Evolutionary conservation across 129 eudicot species (phyloP), one percentile per base, ranked within the genome.

Genomic region (Escallonia herrerae): DNA sequence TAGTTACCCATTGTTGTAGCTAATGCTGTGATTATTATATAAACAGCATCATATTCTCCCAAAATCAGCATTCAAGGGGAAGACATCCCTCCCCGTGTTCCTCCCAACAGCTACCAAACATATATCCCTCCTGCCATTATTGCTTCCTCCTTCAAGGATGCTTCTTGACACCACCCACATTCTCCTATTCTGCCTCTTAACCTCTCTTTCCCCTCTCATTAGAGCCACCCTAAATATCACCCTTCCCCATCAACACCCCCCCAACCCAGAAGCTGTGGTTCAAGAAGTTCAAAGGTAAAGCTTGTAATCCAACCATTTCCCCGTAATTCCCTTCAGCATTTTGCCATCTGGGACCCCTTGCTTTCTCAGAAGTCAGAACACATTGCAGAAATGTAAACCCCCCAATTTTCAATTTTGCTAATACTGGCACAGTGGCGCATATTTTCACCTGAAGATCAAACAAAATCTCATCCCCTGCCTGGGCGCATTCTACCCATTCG

Each of bases 161-260:
- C 64, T 74, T 81, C 79, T 61, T 45, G 42, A 65, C 43, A 75
- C 65, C 43, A 75, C 65, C 53, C 63, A 69, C 90, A 80, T 89
- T 79, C 57, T 83, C 71, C 68, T 82, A 15, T 65, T 85, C 65
- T 82, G 77, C 79, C 77, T 82, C 70, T 72, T 79, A 38, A 57
- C 72, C 52, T 77, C 72, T 46, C 68, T 79, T n/a, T 78, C 80
- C 43, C 70, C 73, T 33, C 64, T 63, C 70, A 73, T 66, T 60
- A 65, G 47, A 67, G 84, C 88, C 33, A 66, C 79, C 58, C 64
- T 81, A 55, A 90, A 90, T 70, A 86, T 81, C 78, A 82, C 95
- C 7, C 95, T 91, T 63, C 85, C 96, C 47, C 95, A 91, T 72
- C 97, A 87, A 74, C 93, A 82, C 80, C 98, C 98, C 80, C 98